Evolutionary conservation across 1,284 basidiomycete genomes (phyloP), one percentile per base, ranked within the genome.

Genomic region (Puccinia hordei): DNA sequence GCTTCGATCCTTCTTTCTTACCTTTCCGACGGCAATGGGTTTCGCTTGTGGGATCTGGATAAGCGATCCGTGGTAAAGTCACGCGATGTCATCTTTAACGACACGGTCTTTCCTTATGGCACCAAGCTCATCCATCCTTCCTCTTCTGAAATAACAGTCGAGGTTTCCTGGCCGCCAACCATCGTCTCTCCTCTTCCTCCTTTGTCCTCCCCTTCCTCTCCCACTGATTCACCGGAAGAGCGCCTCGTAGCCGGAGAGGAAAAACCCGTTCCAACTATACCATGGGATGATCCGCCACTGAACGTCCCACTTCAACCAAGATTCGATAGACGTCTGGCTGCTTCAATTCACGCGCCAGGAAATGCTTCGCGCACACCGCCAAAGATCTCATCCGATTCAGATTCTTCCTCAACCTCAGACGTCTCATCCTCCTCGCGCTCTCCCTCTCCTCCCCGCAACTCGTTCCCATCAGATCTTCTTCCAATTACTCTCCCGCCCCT

Each of bases 31-130:
- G 73, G 73, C 15, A 63, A 63, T 61, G 73, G 73, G 2, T 75
- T 41, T 35, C 22, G 53, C 22, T 38, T 75, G 6, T 75, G 73
- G 73, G 73, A 75, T 46, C 57, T 75, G 17, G 44, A 61, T 22
- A 57, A 63, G 15, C 41, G 57, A 4, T 15, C 24, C 4, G 33
- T 46, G 1, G 13, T 75, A 17, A 75, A 75, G 41, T 75, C 73
- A 9, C 57, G 73, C 6, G 73, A 75, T 46, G 35, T 63, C 4
- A 2, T 63, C 33, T 75, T 75, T 63, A 13, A 46, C 2, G 53
- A 75, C 12, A 35, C 57, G 19, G 22, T 12, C 19, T 61, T 59
- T 22, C 73, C 73, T 2, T 75, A 73, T 19, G 41, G n/a, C 1
- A 12, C 73, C 24, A 6, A 22, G 9, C 41, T 75, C 51, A 38